These are phyloP conservation scores for Pseudogymnoascus sp. DNA, from an alignment of 2,329 filamentous ascomycete species.

Conservation along the genomic window DNA sequence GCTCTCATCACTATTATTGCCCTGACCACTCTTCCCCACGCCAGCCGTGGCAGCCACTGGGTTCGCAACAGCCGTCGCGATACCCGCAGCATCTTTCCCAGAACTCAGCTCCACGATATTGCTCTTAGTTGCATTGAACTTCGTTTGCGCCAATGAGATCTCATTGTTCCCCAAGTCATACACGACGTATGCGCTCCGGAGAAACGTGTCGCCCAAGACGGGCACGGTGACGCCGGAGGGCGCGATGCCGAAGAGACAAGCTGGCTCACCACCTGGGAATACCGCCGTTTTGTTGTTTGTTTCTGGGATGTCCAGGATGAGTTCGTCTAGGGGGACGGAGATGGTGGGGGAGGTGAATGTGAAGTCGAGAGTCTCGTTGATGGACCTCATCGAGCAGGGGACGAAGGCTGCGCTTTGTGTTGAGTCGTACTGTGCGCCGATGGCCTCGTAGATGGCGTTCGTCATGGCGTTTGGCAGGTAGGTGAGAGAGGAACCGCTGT, in stretches of 20 bases:
- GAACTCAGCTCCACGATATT: slow-evolving; percentile 49
- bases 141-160: slow-evolving; percentile 62
- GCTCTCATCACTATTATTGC: neutral
- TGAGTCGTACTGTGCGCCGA: slow-evolving; percentile 53
- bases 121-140: slow-evolving; percentile 47
- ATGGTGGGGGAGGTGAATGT: slow-evolving; percentile 49
- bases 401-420: slow-evolving; percentile 52
- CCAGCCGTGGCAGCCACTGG: slow-evolving; percentile 44
- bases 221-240: slow-evolving; percentile 48
- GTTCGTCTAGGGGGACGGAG: slow-evolving; percentile 49
- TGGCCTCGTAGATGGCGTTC: slow-evolving; percentile 47
- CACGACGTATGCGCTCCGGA: slow-evolving; percentile 68
- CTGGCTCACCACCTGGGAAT: slow-evolving; percentile 45
- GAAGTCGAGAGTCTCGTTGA: slow-evolving; percentile 42
- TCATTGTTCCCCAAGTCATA: slow-evolving; percentile 67
- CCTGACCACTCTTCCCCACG: neutral
- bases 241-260: slow-evolving; percentile 62
- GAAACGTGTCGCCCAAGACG: slow-evolving; percentile 67
- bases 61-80: slow-evolving; percentile 43
- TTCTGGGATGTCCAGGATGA: slow-evolving; percentile 47
- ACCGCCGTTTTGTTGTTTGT: slow-evolving; percentile 39
- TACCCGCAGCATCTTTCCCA: slow-evolving; percentile 44
- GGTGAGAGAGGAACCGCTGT: slow-evolving; percentile 61
- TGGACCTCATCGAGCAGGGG: slow-evolving; percentile 44
- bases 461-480: slow-evolving; percentile 55